Evolutionary conservation across 75 land plant genomes (phyloP).

Genomic region (Pinus albicaulis): DNA sequence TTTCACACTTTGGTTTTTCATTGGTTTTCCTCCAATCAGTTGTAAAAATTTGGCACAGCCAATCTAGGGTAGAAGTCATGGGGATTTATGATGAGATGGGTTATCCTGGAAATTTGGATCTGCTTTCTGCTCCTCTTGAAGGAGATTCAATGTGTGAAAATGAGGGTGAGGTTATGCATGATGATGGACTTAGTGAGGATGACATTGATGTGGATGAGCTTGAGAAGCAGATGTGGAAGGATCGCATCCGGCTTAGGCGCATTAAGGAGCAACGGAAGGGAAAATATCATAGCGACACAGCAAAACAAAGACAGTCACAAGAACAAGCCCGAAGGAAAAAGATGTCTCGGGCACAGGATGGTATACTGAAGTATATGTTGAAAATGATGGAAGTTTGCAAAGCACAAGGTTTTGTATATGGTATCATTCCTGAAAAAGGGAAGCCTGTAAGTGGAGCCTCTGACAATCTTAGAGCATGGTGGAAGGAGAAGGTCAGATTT

Average conservation of each 20-base stretch:
- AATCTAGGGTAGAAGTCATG: not conserved
- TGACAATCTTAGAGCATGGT: slow-evolving; percentile 87
- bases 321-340: slow-evolving; percentile 90
- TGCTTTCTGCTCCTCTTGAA: slow-evolving; percentile 5
- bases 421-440: slow-evolving; percentile 89
- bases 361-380: slow-evolving; percentile 85
- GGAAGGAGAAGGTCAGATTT: slow-evolving; percentile 87
- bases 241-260: slow-evolving; percentile 67
- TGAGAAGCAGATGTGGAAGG: slow-evolving; percentile 88
- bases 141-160: slow-evolving; percentile 14
- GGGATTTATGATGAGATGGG: slow-evolving; percentile 12
- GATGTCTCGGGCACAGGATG: slow-evolving; percentile 92
- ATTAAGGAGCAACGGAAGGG: slow-evolving; percentile 65
- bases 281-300: slow-evolving; percentile 41
- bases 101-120: slow-evolving; percentile 7
- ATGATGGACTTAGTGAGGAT: slow-evolving; percentile 71
- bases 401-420: slow-evolving; percentile 92
- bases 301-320: slow-evolving; percentile 66
- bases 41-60: too few species aligned
- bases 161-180: slow-evolving; percentile 13
- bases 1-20: not conserved
- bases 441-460: slow-evolving; percentile 90
- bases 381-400: slow-evolving; percentile 98
- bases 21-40: not conserved
- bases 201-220: slow-evolving; percentile 92